Conservation (phyloP, 345 rosid species). For the Bretschneidera sinensis region DNA sequence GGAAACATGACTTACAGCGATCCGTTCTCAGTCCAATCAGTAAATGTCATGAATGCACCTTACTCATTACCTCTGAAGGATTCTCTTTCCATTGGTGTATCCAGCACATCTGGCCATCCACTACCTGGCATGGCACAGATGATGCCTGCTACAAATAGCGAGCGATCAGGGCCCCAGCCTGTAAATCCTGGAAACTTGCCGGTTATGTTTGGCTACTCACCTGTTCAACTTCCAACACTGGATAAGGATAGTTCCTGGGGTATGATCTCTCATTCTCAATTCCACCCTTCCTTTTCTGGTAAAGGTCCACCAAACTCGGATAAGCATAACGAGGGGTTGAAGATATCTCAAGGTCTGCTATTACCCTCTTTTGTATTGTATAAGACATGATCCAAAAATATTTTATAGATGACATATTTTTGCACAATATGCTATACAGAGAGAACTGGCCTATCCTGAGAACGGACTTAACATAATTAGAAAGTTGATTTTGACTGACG, state of each 20-base stretch:
- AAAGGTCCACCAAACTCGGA: constrained; percentile 50
- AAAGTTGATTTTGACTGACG: background rate
- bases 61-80: constrained; percentile 43
- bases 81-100: constrained; percentile 38
- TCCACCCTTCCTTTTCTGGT: constrained; percentile 50
- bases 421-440: background rate
- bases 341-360: constrained; percentile 35
- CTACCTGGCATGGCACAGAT: constrained; percentile 40
- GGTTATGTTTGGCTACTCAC: constrained; percentile 65
- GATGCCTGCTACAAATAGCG: constrained; percentile 38
- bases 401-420: background rate
- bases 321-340: constrained; percentile 35
- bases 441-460: background rate
- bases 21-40: constrained; percentile 54
- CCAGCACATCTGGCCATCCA: constrained; percentile 40
- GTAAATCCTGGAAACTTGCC: constrained; percentile 59
- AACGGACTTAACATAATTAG: background rate
- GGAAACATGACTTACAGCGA: constrained; percentile 42
- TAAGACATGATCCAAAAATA: background rate
- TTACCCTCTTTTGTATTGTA: constrained; percentile 6
- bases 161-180: constrained; percentile 35
- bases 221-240: constrained; percentile 74
- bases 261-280: constrained; percentile 45
- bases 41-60: constrained; percentile 36
- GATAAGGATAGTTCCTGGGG: constrained; percentile 82